Percentiles rank a stretch among this genome's conserved stretches.
Conservation (phyloP, 805 yeast species). For the Monosporozyma siamensis region DNA sequence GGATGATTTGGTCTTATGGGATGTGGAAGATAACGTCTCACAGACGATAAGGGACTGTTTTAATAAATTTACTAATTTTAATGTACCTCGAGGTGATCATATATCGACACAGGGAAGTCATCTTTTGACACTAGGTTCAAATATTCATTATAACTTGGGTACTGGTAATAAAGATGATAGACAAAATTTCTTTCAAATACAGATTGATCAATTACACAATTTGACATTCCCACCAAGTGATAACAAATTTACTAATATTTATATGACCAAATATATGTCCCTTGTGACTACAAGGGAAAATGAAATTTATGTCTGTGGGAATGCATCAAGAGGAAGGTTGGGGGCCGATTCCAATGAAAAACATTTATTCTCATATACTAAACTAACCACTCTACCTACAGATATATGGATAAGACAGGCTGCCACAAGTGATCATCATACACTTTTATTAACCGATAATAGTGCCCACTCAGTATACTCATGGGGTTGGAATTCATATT, state of each 20-base stretch:
- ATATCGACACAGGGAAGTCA: constrained; percentile 36
- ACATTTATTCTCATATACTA: constrained; percentile 37
- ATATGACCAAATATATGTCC: constrained; percentile 59
- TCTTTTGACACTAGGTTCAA: constrained; percentile 52
- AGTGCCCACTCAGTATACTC: constrained; percentile 44
- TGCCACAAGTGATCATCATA: constrained; percentile 57
- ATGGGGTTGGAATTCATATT: constrained; percentile 69
- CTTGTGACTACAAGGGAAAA: constrained; percentile 46
- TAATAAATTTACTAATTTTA: constrained; percentile 7
- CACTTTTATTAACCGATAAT: constrained; percentile 43
- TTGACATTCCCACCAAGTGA: constrained; percentile 3
- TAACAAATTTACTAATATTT: constrained; percentile 36
- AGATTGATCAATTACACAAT: constrained; percentile 24
- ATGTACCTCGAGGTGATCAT: no score
- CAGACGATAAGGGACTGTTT: background rate
- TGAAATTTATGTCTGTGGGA: constrained; percentile 53
- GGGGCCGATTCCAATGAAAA: constrained; percentile 42
- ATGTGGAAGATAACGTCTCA: background rate
- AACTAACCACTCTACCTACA: constrained; percentile 24
- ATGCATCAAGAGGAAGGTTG: constrained; percentile 60
- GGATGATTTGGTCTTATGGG: background rate
- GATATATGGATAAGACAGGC: constrained; percentile 29
- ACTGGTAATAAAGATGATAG: constrained; percentile 54
- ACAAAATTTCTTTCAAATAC: constrained; percentile 34
- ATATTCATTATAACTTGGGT: constrained; percentile 54